Evolutionary conservation across 371 early-diverging fungal species (phyloP).

Genomic region (Coemansia sp.): DNA sequence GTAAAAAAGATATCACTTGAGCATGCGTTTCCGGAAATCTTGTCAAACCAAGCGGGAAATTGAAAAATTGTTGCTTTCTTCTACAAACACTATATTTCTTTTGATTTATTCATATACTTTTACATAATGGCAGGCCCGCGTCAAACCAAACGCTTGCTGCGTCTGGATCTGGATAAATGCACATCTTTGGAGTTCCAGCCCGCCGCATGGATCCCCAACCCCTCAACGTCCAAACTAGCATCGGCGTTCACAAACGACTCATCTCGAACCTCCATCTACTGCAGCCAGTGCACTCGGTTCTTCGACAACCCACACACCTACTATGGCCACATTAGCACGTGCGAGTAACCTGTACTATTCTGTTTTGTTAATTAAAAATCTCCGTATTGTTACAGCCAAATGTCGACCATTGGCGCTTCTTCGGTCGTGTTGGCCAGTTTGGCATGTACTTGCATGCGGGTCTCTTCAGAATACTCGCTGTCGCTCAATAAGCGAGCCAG

Average conservation of each 20-base stretch:
- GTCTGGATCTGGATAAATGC: background rate
- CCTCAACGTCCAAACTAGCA: conserved; percentile 29
- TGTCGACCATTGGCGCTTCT: conserved; percentile 13
- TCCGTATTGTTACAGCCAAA: conserved; percentile 19
- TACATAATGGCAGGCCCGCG: background rate
- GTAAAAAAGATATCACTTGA: no score
- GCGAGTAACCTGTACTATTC: conserved; percentile 10
- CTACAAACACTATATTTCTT: background rate
- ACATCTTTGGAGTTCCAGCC: background rate
- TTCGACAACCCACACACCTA: conserved; percentile 23
- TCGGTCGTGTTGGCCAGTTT: background rate
- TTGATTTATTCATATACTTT: background rate
- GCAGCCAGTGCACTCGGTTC: conserved; percentile 41
- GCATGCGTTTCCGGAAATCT: background rate
- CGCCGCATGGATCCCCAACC: conserved; percentile 35
- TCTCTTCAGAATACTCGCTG: conserved; percentile 7
- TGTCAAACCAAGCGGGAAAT: background rate
- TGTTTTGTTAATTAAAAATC: background rate
- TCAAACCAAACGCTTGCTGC: background rate
- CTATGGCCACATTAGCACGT: conserved; percentile 22
- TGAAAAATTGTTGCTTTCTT: background rate
- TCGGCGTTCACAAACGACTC: conserved; percentile 13
- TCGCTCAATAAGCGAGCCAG: conserved; percentile 16
- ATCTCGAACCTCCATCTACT: conserved; percentile 13
- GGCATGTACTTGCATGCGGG: conserved; percentile 10